These are phyloP conservation scores for Didymella keratinophila DNA, from an alignment of 2,329 filamentous ascomycete species.

Conservation along the genomic window DNA sequence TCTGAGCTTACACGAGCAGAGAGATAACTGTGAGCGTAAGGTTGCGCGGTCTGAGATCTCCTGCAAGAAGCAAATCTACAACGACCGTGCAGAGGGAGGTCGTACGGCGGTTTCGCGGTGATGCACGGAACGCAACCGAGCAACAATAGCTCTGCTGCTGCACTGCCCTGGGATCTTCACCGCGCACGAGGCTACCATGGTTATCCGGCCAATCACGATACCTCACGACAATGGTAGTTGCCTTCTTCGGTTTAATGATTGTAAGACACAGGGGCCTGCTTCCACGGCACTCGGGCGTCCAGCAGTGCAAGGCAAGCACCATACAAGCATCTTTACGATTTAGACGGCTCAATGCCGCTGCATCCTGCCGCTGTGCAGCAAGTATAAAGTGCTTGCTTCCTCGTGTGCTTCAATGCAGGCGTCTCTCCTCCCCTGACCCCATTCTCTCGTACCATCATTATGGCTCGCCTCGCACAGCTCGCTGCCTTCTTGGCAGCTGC, in stretches of 20 bases:
- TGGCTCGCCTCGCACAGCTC: slow-evolving; percentile 36
- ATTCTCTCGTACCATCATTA: slow-evolving; percentile 16
- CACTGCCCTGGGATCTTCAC: slow-evolving; percentile 1
- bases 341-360: not conserved
- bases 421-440: not conserved
- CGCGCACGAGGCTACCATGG: not conserved
- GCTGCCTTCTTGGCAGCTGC: slow-evolving; percentile 33
- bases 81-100: not conserved
- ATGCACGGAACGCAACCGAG: not conserved
- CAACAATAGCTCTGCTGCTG: slow-evolving; percentile 2
- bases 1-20: not conserved
- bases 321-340: not conserved
- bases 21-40: not conserved
- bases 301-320: not conserved
- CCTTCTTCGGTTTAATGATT: slow-evolving; percentile 24
- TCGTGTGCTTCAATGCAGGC: not conserved
- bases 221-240: slow-evolving; percentile 15
- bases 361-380: not conserved
- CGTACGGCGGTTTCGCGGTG: not conserved
- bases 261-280: slow-evolving; percentile 11
- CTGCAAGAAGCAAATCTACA: not conserved
- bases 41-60: not conserved
- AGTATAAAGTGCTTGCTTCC: slow-evolving; percentile 1
- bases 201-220: slow-evolving; percentile 2
- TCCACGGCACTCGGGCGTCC: not conserved